Percentiles rank a stretch among this genome's conserved stretches.
Evolutionary conservation across 495 filamentous ascomycete species (phyloP).

Genomic region (Bryoglossum gracile): DNA sequence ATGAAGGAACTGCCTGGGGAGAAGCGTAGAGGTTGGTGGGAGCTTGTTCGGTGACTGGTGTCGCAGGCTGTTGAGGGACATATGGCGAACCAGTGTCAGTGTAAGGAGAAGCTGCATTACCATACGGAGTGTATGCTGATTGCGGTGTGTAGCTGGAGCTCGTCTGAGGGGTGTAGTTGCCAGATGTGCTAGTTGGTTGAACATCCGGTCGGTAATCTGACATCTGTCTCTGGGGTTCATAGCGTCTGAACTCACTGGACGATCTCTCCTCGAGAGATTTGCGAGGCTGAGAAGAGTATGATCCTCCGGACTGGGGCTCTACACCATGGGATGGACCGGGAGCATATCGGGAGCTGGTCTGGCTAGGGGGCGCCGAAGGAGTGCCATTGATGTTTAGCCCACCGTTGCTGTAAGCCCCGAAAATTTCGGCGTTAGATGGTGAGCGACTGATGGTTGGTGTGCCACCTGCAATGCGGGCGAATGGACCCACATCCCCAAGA

Average conservation of each 20-base stretch:
- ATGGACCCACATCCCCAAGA: conserved; percentile 63
- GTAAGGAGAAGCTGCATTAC: conserved; percentile 8
- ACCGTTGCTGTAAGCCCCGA: conserved; percentile 44
- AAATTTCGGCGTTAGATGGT: conserved; percentile 69
- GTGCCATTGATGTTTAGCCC: conserved; percentile 14
- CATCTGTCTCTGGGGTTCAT: conserved; percentile 36
- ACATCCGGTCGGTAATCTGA: conserved; percentile 35
- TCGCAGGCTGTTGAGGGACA: conserved; percentile 4
- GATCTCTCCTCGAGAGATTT: conserved; percentile 37
- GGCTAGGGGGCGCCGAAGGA: conserved; percentile 18
- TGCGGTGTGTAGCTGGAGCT: conserved; percentile 14
- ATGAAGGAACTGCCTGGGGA: conserved; percentile 9
- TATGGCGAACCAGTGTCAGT: conserved; percentile 6
- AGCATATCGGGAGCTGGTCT: conserved; percentile 55
- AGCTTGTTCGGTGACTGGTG: conserved; percentile 13
- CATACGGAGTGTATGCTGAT: conserved; percentile 12
- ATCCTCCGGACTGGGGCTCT: conserved; percentile 31
- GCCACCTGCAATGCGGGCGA: conserved; percentile 66
- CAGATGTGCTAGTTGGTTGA: conserved; percentile 7
- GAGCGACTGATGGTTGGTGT: conserved; percentile 79
- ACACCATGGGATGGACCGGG: conserved; percentile 37
- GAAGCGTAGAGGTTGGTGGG: conserved; percentile 13
- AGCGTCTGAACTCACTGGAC: conserved; percentile 29
- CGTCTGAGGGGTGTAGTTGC: conserved; percentile 15
- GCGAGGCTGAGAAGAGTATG: conserved; percentile 36